Evolutionary conservation across 805 yeast genomes (phyloP).

Genomic region (Candida caryicola): DNA sequence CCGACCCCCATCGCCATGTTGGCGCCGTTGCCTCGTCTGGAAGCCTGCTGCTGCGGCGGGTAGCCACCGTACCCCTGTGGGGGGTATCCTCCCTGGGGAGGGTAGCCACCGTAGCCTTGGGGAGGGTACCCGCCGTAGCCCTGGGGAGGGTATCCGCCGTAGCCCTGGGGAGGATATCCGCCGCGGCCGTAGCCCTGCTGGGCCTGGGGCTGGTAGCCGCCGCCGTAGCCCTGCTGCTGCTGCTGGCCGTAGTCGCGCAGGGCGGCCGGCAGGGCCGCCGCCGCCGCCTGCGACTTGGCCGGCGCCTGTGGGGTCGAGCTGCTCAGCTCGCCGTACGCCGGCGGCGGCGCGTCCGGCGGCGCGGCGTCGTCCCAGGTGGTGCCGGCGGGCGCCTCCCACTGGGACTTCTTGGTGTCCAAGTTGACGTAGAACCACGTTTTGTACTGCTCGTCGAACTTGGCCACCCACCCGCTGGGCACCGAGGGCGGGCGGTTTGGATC

Average conservation of each 20-base stretch:
- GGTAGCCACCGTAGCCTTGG: conserved; percentile 8
- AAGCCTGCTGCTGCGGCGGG: conserved; percentile 24
- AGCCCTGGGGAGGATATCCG: conserved; percentile 11
- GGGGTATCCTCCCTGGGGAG: conserved; percentile 13
- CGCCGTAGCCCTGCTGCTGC: conserved; percentile 22
- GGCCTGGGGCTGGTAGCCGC: conserved; percentile 10
- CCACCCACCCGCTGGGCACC: conserved; percentile 71
- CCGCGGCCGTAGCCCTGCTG: conserved; percentile 14
- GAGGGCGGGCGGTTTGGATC: conserved; percentile 40
- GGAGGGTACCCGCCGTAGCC: conserved; percentile 11
- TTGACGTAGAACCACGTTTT: conserved; percentile 81
- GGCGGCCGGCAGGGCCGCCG: conserved; percentile 2
- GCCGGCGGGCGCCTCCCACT: conserved; percentile 84
- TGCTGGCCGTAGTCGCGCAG: conserved; percentile 7
- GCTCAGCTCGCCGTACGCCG: conserved; percentile 5
- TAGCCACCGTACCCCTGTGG: conserved; percentile 24
- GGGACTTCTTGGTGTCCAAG: conserved; percentile 67
- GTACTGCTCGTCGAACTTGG: conserved; percentile 69
- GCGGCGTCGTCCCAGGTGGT: conserved; percentile 37
- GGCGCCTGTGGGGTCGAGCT: conserved; percentile 6
- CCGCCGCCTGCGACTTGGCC: not conserved
- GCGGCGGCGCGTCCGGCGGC: conserved; percentile 7
- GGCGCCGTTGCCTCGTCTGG: conserved; percentile 34
- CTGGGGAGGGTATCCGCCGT: conserved; percentile 5
- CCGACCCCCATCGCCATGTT: conserved; percentile 51